Percentiles rank a stretch among this genome's conserved stretches.
Conservation (phyloP, 345 rosid species). For the Trapa bicornis region DNA sequence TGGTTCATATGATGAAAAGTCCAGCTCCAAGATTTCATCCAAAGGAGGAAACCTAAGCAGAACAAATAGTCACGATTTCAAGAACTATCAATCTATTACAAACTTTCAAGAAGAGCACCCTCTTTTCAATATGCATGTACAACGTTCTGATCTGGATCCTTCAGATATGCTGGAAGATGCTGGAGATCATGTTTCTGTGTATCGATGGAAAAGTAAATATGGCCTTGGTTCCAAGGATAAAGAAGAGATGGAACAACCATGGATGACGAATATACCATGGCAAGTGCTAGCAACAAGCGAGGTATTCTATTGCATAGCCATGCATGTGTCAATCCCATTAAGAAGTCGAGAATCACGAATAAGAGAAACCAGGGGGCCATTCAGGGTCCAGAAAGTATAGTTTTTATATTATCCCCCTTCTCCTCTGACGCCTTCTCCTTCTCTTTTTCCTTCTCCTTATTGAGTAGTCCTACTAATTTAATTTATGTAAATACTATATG, state of each 20-base stretch:
- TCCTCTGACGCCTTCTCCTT: neutral
- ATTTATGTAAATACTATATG: neutral
- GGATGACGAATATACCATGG: neutral
- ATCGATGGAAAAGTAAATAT: neutral
- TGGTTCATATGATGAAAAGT: neutral
- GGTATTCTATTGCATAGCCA: neutral
- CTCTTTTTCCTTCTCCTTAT: neutral
- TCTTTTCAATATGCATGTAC: neutral
- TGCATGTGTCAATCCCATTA: neutral
- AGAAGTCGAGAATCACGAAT: neutral
- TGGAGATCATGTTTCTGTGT: slow-evolving; percentile 1
- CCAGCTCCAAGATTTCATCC: neutral
- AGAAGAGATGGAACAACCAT: slow-evolving; percentile 2
- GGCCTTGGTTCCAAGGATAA: neutral
- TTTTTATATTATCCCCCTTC: neutral
- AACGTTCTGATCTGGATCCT: slow-evolving; percentile 1
- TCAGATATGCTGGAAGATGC: slow-evolving; percentile 5
- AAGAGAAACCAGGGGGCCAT: neutral
- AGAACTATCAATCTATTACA: slow-evolving; percentile 2
- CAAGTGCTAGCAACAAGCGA: neutral
- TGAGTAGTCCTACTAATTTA: neutral
- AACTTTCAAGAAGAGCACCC: slow-evolving; percentile 2
- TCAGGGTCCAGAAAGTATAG: neutral
- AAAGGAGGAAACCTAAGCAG: neutral
- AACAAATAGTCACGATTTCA: neutral